These are phyloP conservation scores for Metarhizium rileyi DNA, from an alignment of 2,329 filamentous ascomycete genomes.

Conservation along the genomic window DNA sequence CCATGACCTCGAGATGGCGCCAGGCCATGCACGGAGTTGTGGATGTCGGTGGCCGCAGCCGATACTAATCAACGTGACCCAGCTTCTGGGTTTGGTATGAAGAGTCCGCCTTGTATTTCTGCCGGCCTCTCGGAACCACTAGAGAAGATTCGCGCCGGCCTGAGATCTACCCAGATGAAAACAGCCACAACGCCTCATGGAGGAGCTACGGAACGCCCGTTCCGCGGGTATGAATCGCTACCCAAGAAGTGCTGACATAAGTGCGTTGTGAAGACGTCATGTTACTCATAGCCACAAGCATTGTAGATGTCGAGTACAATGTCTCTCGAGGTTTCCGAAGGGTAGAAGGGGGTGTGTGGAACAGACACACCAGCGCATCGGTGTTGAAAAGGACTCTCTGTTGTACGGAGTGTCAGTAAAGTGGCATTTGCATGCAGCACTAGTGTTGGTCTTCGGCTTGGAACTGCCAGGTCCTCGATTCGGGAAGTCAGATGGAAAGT, in stretches of 20 bases:
- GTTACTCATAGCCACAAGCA: background rate
- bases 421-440: too few species aligned
- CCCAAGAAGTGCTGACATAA: background rate
- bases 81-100: background rate
- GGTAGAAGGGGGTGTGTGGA: background rate
- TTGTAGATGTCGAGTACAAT: background rate
- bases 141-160: background rate
- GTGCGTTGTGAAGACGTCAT: background rate
- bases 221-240: background rate
- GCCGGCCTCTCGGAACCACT: background rate
- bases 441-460: constrained; percentile 3
- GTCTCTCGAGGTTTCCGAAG: background rate
- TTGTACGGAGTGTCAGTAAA: too few species aligned
- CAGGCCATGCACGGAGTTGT: background rate
- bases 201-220: background rate
- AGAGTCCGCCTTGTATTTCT: background rate
- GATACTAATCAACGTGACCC: background rate
- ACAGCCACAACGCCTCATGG: background rate
- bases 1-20: constrained; percentile 1
- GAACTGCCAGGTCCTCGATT: constrained; percentile 11
- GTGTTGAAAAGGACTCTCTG: too few species aligned
- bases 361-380: background rate
- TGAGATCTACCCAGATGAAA: background rate
- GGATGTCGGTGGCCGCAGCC: background rate
- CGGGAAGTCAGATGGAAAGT: constrained; percentile 21